Base-by-base conservation (phyloP, 2,329 filamentous ascomycete species). In the Apiospora sp. region DNA sequence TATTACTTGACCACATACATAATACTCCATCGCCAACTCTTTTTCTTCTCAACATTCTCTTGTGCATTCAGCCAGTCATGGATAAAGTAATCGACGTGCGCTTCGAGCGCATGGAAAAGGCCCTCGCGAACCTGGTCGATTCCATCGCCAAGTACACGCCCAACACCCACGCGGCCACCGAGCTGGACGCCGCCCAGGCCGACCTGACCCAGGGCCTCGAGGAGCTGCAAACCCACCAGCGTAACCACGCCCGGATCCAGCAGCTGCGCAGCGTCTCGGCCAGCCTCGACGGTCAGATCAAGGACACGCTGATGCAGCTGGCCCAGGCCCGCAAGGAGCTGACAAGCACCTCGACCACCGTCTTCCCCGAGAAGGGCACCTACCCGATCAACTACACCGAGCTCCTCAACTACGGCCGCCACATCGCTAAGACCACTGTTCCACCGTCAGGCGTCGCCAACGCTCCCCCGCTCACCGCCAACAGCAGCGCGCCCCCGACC, bases 111-210 rank as follows among this genome's bases (percentile, higher is more conserved):
- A 85, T 93, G 43, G 92, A 93, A 77, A 89, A 88, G 77, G 90
- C 91, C 0, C 85, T 97, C 27, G 87, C 89, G 16, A 90, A 86
- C 41, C 86, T 97, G 46, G 92, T 95, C 76, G 93, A 95, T 80
- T 95, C 93, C 0, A 92, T 97, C 74, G 88, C 93, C 7, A 93
- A 94, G 75, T 96, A 95, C 83, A 94, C 95, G 78, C 94, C 94
- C 0, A 93, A 92, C 8, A 85, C 89, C 5, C 82, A 86, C 48
- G 89, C 92, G 37, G 93, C 92, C 7, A 85, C 89, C 72, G 92
- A 95, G 75, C 89, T 97, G 13, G 85, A 93, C 24, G 85, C 87
- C 10, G 94, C 93, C 34, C 93, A 97, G 79, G 85, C 87, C 58
- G 90, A 92, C 73, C 87, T 97, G 64, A 88, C 86, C 76, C 84